Evolutionary conservation across 257 asterid genomes (phyloP).

Genomic region (Paraleonurus japonicus): DNA sequence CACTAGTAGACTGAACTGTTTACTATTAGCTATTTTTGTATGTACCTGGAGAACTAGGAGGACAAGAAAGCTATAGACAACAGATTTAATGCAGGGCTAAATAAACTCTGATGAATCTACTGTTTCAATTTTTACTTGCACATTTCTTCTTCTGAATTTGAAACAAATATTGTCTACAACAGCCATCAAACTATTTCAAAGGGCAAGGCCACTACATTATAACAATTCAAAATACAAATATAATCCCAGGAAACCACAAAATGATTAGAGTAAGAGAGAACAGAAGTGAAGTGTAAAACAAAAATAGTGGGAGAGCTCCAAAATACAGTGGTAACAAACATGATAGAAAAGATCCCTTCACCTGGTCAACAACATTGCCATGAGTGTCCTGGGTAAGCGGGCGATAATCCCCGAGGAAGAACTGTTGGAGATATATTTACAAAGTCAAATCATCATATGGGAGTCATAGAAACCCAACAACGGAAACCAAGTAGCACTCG

Average conservation of each 20-base stretch:
- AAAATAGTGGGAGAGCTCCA: conserved; percentile 7
- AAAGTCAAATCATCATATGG: conserved; percentile 30
- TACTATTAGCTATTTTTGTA: not conserved
- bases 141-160: not conserved
- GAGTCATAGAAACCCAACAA: conserved; percentile 14
- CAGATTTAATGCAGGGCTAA: not conserved
- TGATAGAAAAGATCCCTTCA: conserved; percentile 29
- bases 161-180: not conserved
- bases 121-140: not conserved
- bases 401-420: conserved; percentile 98
- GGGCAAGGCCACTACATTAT: conserved; percentile 4
- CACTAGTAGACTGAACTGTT: not conserved
- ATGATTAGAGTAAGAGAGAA: not conserved
- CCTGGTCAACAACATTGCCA: conserved; percentile 95
- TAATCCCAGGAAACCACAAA: conserved; percentile 5
- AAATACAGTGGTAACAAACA: not conserved
- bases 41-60: not conserved
- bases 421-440: conserved; percentile 48
- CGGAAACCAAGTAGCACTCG: conserved; percentile 10
- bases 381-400: conserved; percentile 79
- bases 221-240: conserved; percentile 3
- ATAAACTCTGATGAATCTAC: not conserved
- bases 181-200: not conserved
- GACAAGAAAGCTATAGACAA: not conserved
- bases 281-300: not conserved